Evolutionary conservation across 208 protist genomes (phyloP).

Genomic region (Porcisia hertigi): DNA sequence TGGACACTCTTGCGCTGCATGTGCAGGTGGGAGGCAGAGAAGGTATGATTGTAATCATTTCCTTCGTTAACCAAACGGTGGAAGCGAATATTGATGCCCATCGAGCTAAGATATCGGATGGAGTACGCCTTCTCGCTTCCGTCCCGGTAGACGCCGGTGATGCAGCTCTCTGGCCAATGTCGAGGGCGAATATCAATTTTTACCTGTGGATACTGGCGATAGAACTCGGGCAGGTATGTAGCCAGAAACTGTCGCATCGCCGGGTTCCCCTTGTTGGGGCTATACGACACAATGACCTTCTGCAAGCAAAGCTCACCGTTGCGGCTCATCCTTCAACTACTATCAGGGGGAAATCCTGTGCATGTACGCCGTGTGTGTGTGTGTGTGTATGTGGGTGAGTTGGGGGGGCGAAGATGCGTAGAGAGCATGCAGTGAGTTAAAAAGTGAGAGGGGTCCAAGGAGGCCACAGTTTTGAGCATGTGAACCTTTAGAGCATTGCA

Average conservation of each 20-base stretch:
- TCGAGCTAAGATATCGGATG: conserved; percentile 61
- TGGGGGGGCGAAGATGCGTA: neutral
- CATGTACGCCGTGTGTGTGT: neutral
- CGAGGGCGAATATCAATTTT: conserved; percentile 77
- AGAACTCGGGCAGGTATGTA: conserved; percentile 70
- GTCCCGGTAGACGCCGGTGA: conserved; percentile 87
- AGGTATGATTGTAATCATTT: conserved; percentile 73
- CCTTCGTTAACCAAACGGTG: conserved; percentile 78
- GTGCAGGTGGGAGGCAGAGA: conserved; percentile 63
- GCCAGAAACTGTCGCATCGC: conserved; percentile 80
- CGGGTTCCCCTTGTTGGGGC: conserved; percentile 60
- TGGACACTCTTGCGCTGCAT: conserved; percentile 73
- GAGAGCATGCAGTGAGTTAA: neutral
- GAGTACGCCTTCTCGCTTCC: conserved; percentile 69
- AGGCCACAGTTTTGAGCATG: neutral
- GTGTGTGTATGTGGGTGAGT: neutral
- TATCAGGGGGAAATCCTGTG: neutral
- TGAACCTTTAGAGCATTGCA: neutral
- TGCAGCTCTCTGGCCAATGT: conserved; percentile 69
- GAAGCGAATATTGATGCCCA: conserved; percentile 72
- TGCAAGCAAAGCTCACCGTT: conserved; percentile 79
- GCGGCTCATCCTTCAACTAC: conserved; percentile 63
- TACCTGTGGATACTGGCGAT: conserved; percentile 72
- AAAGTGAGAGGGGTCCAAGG: neutral
- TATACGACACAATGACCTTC: conserved; percentile 86